Percentiles rank a stretch among this genome's conserved stretches.
Evolutionary conservation across 306 rosid genomes (phyloP).

Genomic region (Mimosa pudica): DNA sequence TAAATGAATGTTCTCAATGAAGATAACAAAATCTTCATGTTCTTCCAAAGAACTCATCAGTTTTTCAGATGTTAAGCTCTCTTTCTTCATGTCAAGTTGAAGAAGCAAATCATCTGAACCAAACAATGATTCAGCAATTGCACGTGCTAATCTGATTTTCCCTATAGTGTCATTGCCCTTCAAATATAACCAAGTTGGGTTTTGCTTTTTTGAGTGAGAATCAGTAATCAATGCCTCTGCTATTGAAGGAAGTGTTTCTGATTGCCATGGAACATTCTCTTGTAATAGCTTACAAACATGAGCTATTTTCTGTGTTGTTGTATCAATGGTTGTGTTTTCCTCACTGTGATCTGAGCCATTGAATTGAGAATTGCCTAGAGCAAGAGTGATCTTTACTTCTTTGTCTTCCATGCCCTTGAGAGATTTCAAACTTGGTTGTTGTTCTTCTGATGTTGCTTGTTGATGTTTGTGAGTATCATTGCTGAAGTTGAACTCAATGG

Average conservation of each 20-base stretch:
- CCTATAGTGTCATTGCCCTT: slow-evolving; percentile 73
- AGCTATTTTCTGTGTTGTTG: slow-evolving; percentile 48
- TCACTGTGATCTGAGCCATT: slow-evolving; percentile 47
- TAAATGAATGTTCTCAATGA: slow-evolving; percentile 63
- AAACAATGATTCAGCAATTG: slow-evolving; percentile 69
- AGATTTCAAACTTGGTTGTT: slow-evolving; percentile 48
- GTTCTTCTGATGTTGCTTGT: slow-evolving; percentile 33
- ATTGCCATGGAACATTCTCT: slow-evolving; percentile 89
- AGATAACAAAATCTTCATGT: slow-evolving; percentile 55
- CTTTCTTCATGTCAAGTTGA: slow-evolving; percentile 56
- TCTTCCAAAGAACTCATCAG: slow-evolving; percentile 54
- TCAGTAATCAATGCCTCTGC: slow-evolving; percentile 60
- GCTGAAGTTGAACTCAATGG: slow-evolving; percentile 70
- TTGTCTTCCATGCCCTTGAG: slow-evolving; percentile 55
- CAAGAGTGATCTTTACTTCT: slow-evolving; percentile 75
- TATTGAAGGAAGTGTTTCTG: slow-evolving; percentile 69
- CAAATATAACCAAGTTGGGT: slow-evolving; percentile 56
- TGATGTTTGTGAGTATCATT: slow-evolving; percentile 39
- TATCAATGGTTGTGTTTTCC: slow-evolving; percentile 49
- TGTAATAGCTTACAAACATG: slow-evolving; percentile 63
- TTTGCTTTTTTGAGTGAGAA: slow-evolving; percentile 49
- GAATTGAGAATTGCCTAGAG: slow-evolving; percentile 61
- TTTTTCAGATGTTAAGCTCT: slow-evolving; percentile 32
- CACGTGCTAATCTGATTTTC: slow-evolving; percentile 69
- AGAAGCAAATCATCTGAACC: slow-evolving; percentile 63